Percentiles rank a stretch among this genome's conserved stretches.
phyloP scores from a whole-genome alignment of 2,329 filamentous ascomycete genomes.

The Fusarium dlaminii region DNA sequence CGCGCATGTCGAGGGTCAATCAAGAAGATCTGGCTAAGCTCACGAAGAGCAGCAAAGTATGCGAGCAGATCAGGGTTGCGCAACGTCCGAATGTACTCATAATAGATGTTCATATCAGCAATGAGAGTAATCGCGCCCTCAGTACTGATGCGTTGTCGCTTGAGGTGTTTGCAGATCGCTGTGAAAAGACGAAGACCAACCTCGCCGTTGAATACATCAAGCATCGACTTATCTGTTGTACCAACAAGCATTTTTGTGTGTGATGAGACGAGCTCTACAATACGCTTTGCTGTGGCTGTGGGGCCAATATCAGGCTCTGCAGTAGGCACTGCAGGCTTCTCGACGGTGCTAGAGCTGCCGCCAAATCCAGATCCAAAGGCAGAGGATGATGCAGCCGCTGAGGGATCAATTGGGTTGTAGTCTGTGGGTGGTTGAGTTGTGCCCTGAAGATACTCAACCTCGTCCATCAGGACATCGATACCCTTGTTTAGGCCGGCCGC shows the following conservation, averaged over 20 bases:
- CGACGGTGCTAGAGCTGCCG: constrained; percentile 28
- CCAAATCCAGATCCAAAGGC: constrained; percentile 26
- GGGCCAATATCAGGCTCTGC: constrained; percentile 66
- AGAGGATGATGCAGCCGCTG: constrained; percentile 26
- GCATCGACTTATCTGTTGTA: constrained; percentile 96
- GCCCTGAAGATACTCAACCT: constrained; percentile 94
- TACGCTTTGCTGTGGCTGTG: constrained; percentile 78
- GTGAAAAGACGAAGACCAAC: constrained; percentile 93
- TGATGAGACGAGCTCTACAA: constrained; percentile 85
- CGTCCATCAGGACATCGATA: constrained; percentile 97
- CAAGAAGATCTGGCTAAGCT: constrained; percentile 94
- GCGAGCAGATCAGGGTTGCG: constrained; percentile 84
- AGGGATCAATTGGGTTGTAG: constrained; percentile 76
- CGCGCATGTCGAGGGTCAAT: constrained; percentile 87
- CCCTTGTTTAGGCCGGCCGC: constrained; percentile 96
- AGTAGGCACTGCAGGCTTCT: constrained; percentile 45
- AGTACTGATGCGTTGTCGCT: constrained; percentile 91
- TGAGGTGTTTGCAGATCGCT: constrained; percentile 95
- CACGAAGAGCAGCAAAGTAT: constrained; percentile 91
- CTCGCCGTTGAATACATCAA: constrained; percentile 98
- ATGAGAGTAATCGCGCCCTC: constrained; percentile 92
- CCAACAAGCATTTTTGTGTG: constrained; percentile 94
- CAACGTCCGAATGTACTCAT: constrained; percentile 82
- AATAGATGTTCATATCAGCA: constrained; percentile 95
- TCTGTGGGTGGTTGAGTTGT: constrained; percentile 88